Percentiles rank a stretch among this genome's conserved stretches.
Conservation (phyloP, 805 yeast genomes). For the Tetrapisispora nanseiensis region DNA sequence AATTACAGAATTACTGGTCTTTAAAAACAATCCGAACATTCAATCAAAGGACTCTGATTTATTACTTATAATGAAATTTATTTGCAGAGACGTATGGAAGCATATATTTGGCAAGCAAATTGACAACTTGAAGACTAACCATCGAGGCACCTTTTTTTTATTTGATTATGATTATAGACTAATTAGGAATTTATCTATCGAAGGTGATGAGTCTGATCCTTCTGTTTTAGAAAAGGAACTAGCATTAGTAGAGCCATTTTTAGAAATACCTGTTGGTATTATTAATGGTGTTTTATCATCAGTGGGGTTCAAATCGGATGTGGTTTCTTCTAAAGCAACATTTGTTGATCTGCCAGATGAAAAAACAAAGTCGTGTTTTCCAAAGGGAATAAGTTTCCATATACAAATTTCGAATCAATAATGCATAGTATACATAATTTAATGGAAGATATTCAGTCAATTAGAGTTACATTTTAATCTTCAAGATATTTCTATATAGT, state of each 20-base stretch:
- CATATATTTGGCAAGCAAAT: constrained; percentile 72
- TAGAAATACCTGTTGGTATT: constrained; percentile 28
- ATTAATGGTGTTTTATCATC: constrained; percentile 27
- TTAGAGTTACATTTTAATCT: too few relatives aligned
- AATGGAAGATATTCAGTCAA: too few relatives aligned
- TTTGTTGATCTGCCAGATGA: constrained; percentile 21
- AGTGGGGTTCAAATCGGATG: constrained; percentile 20
- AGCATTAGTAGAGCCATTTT: constrained; percentile 23
- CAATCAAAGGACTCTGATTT: constrained; percentile 46
- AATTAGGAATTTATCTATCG: constrained; percentile 19
- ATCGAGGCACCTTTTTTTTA: constrained; percentile 42
- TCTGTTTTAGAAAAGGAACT: constrained; percentile 14
- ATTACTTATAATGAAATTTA: constrained; percentile 78
- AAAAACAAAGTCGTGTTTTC: constrained; percentile 8
- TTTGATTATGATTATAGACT: constrained; percentile 26
- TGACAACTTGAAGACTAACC: constrained; percentile 88
- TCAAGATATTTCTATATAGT: too few relatives aligned
- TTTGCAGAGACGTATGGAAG: constrained; percentile 89
- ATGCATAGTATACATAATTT: too few relatives aligned
- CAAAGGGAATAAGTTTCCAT: constrained; percentile 27
- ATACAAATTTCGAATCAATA: constrained; percentile 18
- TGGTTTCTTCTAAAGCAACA: constrained; percentile 21
- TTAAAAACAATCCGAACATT: constrained; percentile 40
- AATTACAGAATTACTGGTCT: constrained; percentile 38
- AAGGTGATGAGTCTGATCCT: constrained; percentile 7